Base-by-base conservation (phyloP, 164 flowering plant genomes). In the Vitis riparia region DNA sequence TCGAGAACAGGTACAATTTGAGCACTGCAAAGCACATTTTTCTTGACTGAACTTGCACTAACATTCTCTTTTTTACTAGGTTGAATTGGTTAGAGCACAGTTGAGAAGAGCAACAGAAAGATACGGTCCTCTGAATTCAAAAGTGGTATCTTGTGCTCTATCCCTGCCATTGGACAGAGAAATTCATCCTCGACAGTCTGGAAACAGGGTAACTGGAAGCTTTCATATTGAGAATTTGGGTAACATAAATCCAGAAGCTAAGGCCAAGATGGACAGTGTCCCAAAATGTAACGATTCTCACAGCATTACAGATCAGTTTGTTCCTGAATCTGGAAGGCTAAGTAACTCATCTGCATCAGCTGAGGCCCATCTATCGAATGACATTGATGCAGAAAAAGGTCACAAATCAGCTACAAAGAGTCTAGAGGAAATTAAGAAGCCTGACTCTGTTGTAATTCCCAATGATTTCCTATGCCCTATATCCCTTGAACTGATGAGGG, bases 401-500 rank as follows among this genome's bases (percentile, higher is more conserved):
- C 74, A 74, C n/a, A 70, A 76, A 47, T 55, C 66, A 14, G 70
- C 70, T 37, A 58, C 15, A 48, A 81, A 82, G 67, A 63, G 52
- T 56, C 48, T 30, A n/a, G 86, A 78, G 17, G 88, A 81, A 52
- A 77, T 51, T 57, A 84, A 84, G 77, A 89, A 88, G 75, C 65
- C 81, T 0, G 94, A 88, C 59, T 67, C 83, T 16, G 68, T 76
- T 29, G 53, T 60, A 30, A 81, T 94, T 66, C 99, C 97, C 59
- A 93, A 85, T 68, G 99, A 94, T 79, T 91, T 83, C 65, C 85
- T 83, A 1, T 94, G 97, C 75, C 97, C 99, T 11, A 94, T 94
- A 70, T 94, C 99, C 29, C 87, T 94, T 70, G 99, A 94, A 71
- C 68, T 94, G 58, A 92, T 94, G 99, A 83, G 91, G 75, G 99